Evolutionary conservation across 805 yeast genomes (phyloP).

Genomic region (Candida insectalens): DNA sequence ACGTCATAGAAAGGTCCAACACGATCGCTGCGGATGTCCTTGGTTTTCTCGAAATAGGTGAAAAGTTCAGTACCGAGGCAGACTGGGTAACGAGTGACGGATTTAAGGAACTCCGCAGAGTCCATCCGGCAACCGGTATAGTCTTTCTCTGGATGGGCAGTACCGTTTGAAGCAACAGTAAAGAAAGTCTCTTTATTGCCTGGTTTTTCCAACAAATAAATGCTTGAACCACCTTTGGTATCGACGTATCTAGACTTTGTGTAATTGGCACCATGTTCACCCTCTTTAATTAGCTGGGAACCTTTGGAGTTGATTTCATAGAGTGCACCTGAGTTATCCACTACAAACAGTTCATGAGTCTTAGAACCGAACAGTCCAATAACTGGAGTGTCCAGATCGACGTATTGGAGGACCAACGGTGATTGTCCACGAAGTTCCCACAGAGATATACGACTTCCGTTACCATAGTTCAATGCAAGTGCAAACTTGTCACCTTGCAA

Average conservation of each 20-base stretch:
- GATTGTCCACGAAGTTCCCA: slow-evolving; percentile 12
- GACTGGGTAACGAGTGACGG: slow-evolving; percentile 3
- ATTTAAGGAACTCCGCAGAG: slow-evolving; percentile 1
- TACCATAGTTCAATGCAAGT: slow-evolving; percentile 10
- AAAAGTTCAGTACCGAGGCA: slow-evolving; percentile 6
- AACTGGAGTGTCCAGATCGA: slow-evolving; percentile 6
- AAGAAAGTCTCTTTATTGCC: background rate
- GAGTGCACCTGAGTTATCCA: slow-evolving; percentile 6
- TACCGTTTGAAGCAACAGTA: background rate
- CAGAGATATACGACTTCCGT: slow-evolving; percentile 7
- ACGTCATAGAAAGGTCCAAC: background rate
- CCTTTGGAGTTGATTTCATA: slow-evolving; percentile 3
- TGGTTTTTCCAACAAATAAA: background rate
- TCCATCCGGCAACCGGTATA: slow-evolving; percentile 4
- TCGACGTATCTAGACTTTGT: background rate
- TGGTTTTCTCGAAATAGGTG: slow-evolving; percentile 1
- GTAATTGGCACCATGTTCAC: background rate
- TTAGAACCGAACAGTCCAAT: slow-evolving; percentile 8
- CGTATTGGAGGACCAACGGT: slow-evolving; percentile 12
- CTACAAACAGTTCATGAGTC: slow-evolving; percentile 3
- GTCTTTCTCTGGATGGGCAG: background rate
- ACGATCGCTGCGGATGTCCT: background rate
- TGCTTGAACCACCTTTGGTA: background rate
- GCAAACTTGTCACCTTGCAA: slow-evolving; percentile 7
- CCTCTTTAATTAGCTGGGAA: background rate